phyloP scores from a whole-genome alignment of 805 yeast species.

The fission yeast (Schizosaccharomyces pombe) region DNA sequence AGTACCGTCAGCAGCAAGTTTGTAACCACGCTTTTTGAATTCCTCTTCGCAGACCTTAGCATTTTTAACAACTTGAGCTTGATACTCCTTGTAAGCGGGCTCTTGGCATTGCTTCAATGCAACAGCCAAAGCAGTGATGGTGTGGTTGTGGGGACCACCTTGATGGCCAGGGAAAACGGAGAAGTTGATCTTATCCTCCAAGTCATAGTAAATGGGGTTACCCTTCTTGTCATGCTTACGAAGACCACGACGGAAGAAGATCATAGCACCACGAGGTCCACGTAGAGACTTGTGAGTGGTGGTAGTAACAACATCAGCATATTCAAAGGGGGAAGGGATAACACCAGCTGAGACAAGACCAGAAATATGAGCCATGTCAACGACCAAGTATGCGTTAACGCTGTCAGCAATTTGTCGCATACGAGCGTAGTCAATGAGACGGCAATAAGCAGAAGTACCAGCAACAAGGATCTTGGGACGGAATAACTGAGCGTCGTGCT shows the following conservation, averaged over 20 bases:
- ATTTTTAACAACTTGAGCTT: constrained; percentile 56
- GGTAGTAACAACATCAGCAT: constrained; percentile 90
- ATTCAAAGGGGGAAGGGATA: constrained; percentile 74
- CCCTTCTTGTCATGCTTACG: constrained; percentile 64
- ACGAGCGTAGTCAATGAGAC: constrained; percentile 71
- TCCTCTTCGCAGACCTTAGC: constrained; percentile 56
- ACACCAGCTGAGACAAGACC: constrained; percentile 91
- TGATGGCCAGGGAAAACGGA: constrained; percentile 98
- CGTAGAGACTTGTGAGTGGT: constrained; percentile 93
- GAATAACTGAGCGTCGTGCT: constrained; percentile 57
- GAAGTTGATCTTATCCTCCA: constrained; percentile 79
- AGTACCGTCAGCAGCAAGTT: constrained; percentile 76
- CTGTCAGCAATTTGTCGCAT: constrained; percentile 79
- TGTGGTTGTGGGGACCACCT: constrained; percentile 98
- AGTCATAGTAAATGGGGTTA: constrained; percentile 61
- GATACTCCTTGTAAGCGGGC: constrained; percentile 75
- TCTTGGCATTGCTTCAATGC: constrained; percentile 80
- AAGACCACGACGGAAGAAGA: constrained; percentile 86
- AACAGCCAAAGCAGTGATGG: constrained; percentile 85
- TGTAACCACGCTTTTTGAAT: constrained; percentile 39
- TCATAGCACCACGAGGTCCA: constrained; percentile 98
- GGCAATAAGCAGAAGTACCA: constrained; percentile 89
- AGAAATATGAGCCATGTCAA: constrained; percentile 95
- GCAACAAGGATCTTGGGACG: constrained; percentile 91
- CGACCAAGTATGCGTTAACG: constrained; percentile 76